phyloP scores from a whole-genome alignment of 2,329 filamentous ascomycete species.

The Penicillium sclerotigenum region DNA sequence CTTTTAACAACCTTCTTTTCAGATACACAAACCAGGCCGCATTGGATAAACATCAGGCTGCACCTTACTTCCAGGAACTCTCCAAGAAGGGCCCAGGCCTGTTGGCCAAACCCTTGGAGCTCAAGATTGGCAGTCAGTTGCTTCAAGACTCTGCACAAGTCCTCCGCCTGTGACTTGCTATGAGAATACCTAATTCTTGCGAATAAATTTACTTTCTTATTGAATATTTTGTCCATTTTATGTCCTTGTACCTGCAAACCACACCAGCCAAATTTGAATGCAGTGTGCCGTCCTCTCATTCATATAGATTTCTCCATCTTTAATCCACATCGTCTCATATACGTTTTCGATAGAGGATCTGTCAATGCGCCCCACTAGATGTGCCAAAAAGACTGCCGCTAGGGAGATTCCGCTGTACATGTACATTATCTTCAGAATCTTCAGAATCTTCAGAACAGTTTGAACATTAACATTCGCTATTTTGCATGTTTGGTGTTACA shows the following conservation, averaged over 20 bases:
- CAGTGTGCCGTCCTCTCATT: slow-evolving; percentile 12
- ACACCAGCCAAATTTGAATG: slow-evolving; percentile 5
- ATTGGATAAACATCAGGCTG: not conserved
- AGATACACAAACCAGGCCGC: not conserved
- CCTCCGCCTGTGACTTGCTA: not conserved
- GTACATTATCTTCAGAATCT: not conserved
- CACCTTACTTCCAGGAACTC: not conserved
- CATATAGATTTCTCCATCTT: slow-evolving; percentile 5
- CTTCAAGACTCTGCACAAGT: not conserved
- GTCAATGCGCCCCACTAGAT: slow-evolving; percentile 3
- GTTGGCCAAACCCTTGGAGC: not conserved
- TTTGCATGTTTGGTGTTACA: too few relatives aligned
- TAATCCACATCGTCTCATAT: slow-evolving; percentile 2
- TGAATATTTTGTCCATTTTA: not conserved
- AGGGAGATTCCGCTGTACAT: not conserved
- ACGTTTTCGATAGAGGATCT: not conserved
- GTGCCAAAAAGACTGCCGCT: slow-evolving; percentile 4
- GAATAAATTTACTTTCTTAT: not conserved
- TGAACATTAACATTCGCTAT: too few relatives aligned
- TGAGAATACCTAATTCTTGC: not conserved
- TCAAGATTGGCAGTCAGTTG: not conserved
- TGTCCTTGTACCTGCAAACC: not conserved
- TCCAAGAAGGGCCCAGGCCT: not conserved
- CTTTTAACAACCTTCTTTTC: not conserved
- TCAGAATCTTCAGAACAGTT: not conserved